Percentiles rank a stretch among this genome's conserved stretches.
Conservation (phyloP, 345 rosid genomes). For the Alliaria petiolata region DNA sequence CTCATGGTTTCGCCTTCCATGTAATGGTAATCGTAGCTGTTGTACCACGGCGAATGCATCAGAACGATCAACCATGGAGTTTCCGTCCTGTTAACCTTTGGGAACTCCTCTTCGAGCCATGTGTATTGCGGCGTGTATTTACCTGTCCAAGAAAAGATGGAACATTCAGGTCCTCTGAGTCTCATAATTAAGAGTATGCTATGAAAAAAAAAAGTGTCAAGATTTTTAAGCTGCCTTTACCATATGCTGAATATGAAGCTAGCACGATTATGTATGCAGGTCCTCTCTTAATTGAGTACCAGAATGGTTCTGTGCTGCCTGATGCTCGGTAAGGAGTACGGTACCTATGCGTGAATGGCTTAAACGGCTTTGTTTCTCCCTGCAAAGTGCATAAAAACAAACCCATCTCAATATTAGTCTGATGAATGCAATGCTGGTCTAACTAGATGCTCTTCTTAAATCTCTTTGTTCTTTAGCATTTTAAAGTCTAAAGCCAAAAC, state of each 20-base stretch:
- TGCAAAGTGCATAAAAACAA: constrained; percentile 29
- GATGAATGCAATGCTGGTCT: background rate
- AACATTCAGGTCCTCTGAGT: background rate
- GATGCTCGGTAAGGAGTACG: constrained; percentile 71
- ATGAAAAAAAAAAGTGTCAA: background rate
- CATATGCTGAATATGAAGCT: constrained; percentile 87
- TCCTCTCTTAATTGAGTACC: constrained; percentile 98
- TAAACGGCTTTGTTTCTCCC: constrained; percentile 85
- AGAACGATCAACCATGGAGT: constrained; percentile 91
- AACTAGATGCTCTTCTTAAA: background rate
- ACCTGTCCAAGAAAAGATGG: constrained; percentile 36
- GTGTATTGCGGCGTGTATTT: constrained; percentile 74
- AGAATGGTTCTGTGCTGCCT: constrained; percentile 63
- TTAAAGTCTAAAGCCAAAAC: background rate
- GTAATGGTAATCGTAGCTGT: constrained; percentile 87
- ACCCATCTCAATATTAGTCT: constrained; percentile 13
- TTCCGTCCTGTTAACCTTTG: constrained; percentile 76
- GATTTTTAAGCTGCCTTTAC: constrained; percentile 25
- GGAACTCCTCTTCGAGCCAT: constrained; percentile 74
- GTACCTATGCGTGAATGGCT: constrained; percentile 67
- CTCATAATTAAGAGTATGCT: background rate
- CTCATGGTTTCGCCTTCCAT: constrained; percentile 99
- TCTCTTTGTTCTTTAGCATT: background rate
- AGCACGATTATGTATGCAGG: constrained; percentile 76
- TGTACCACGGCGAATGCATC: constrained; percentile 85